Evolutionary conservation across 2,329 filamentous ascomycete genomes (phyloP), one percentile per base, ranked within the genome.

Genomic region (Xylariaceae sp.): DNA sequence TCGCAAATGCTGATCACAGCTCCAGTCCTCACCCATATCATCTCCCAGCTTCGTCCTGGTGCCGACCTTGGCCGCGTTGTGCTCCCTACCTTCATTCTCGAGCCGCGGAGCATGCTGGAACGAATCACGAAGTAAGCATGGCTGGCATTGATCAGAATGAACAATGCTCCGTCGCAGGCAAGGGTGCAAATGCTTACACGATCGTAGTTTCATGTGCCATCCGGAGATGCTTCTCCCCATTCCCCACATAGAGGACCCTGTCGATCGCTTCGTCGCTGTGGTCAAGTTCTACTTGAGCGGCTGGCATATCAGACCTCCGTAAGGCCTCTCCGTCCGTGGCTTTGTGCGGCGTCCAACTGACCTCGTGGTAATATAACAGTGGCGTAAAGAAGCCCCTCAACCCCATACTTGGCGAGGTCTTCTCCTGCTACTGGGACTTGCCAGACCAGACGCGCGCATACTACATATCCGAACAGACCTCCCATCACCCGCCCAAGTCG

Each of bases 301-400:
- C 66, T 99, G 94, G 94, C 94, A 99, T 71, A 96, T 99, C 70
- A 94, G 92, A 72, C 94, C 94, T 67, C 88, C 91, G 90, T 95
- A 81, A 68, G 88, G 79, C 34, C 16, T 29, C 51, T 32, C n/a
- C 39, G 10, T 10, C 19, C 22, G n/a, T 22, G 41, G 48, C 22
- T 21, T 15, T 41, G 15, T 34, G 18, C 10, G 32, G 21, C 34
- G 13, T 49, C 19, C 26, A 15, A 42, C 60, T 65, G 41, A 61
- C 51, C 21, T 34, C 41, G 41, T 48, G 15, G 34, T 2, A 47
- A 60, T 63, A n/a, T 16, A 26, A 43, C 21, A 95, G 91, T 64
- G 94, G 94, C 58, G 94, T 99, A 65, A 99, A 99, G 79, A 99
- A 99, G 70, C 94, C 94, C 41, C 77, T 99, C 59, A 99, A 99